Conservation (phyloP, 2,329 filamentous ascomycete species). For the Calonectria hongkongensis region DNA sequence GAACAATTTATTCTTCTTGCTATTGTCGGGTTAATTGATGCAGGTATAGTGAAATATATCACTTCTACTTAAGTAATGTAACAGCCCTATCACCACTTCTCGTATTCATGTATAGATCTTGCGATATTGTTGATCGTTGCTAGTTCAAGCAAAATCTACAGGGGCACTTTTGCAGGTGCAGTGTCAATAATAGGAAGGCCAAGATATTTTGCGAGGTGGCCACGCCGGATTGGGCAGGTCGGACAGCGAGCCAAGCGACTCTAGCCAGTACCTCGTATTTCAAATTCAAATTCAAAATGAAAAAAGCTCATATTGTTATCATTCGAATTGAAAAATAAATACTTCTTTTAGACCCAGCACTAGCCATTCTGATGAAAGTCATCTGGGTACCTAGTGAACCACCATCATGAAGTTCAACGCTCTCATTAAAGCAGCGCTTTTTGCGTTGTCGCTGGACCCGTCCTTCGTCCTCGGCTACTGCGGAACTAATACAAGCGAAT, state of each 20-base stretch:
- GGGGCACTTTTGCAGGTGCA: not conserved
- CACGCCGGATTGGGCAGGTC: conserved; percentile 9
- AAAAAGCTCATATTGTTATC: not conserved
- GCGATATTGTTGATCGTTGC: not conserved
- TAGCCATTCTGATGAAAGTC: not conserved
- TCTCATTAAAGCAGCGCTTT: not conserved
- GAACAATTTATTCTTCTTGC: no score
- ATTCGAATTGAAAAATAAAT: not conserved
- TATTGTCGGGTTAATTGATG: no score
- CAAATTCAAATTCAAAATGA: not conserved
- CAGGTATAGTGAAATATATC: not conserved
- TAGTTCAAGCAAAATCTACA: not conserved
- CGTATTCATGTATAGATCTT: not conserved
- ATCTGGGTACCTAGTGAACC: not conserved
- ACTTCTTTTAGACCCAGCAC: not conserved
- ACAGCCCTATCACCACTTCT: not conserved
- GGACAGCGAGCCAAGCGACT: not conserved
- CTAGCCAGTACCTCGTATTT: not conserved
- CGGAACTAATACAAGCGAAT: conserved; percentile 7
- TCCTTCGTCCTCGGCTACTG: not conserved
- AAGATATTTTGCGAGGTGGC: not conserved
- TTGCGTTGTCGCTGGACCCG: conserved; percentile 1
- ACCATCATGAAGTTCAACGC: conserved; percentile 7
- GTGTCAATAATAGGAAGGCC: conserved; percentile 2
- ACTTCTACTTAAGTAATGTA: not conserved